Base-by-base conservation (phyloP, 192 early-diverging fungal genomes). In the Entomortierella chlamydospora region DNA sequence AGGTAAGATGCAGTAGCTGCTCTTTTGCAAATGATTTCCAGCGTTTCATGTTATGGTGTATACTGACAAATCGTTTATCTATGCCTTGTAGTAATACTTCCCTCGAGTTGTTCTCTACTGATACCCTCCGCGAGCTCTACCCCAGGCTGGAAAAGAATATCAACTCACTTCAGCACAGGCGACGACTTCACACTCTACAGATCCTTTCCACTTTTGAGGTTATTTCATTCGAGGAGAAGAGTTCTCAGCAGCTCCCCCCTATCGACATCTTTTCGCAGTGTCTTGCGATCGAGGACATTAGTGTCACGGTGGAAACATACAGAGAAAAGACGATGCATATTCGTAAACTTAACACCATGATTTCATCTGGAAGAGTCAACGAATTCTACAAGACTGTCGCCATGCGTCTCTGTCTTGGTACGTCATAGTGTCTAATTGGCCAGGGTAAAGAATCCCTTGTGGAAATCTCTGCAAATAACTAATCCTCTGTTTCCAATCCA, bases 301-400 rank as follows among this genome's bases (percentile, higher is more conserved):
- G 83, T 9, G 82, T 87, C 23, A 87, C 83, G 0, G 70, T 97
- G 8, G 86, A 87, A 18, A 83, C 88, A 18, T 89, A 87, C 74
- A 93, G 96, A 68, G 95, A 98, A 29, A 95, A 94, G 64, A 82
- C 90, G 8, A 89, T 93, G 70, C 84, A 89, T 12, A 83, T 99
- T 54, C 89, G 93, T 50, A 88, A 86, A 23, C 79, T 98, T 59
- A 85, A 90, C 31, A 83, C 88, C 3, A 82, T 96, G 30, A 73
- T 91, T 5, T 69, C 81, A 9, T 87, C 87, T 43, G 83, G 87
- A 18, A 83, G 87, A 34, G 56, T 95, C 18, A 94, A 96, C 1
- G 84, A 85, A 43, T 54, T 91, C n/a, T 97, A 94, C 85, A 71
- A 74, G 56, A 85, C 90, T 29, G 85, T 88, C 20, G 84, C 91